Evolutionary conservation across 768 basidiomycete genomes (phyloP).

Genomic region (Dacryopinax spathularia): DNA sequence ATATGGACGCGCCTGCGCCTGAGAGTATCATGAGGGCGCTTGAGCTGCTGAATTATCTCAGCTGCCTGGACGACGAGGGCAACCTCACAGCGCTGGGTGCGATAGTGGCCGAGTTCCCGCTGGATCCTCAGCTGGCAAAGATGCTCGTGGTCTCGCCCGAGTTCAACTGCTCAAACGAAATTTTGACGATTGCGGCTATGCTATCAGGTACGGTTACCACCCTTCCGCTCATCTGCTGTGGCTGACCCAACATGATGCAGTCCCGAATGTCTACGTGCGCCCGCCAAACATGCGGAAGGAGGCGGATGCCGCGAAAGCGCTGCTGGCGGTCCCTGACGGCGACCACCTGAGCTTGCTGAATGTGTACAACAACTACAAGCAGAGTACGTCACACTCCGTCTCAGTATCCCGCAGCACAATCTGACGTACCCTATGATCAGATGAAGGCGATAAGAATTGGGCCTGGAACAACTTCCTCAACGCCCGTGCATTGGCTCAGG

Average conservation of each 20-base stretch:
- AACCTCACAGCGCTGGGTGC: constrained; percentile 71
- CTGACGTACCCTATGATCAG: constrained; percentile 24
- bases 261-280: constrained; percentile 89
- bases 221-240: not conserved
- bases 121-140: constrained; percentile 92
- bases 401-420: not conserved
- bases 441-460: constrained; percentile 73
- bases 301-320: constrained; percentile 81
- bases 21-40: constrained; percentile 95
- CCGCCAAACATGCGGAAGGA: constrained; percentile 78
- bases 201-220: constrained; percentile 55
- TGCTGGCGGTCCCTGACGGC: constrained; percentile 83
- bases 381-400: constrained; percentile 40
- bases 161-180: constrained; percentile 91
- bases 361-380: constrained; percentile 83
- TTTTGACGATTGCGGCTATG: constrained; percentile 91
- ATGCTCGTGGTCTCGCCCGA: constrained; percentile 89
- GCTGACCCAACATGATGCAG: constrained; percentile 25
- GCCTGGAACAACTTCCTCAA: constrained; percentile 83
- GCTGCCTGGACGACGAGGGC: constrained; percentile 88
- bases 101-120: constrained; percentile 95
- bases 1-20: constrained; percentile 85
- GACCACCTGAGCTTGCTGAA: constrained; percentile 92
- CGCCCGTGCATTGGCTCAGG: constrained; percentile 66
- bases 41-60: constrained; percentile 82